These are phyloP conservation scores for Isatis lusitanica DNA, from an alignment of 441 rosid species.

Conservation along the genomic window DNA sequence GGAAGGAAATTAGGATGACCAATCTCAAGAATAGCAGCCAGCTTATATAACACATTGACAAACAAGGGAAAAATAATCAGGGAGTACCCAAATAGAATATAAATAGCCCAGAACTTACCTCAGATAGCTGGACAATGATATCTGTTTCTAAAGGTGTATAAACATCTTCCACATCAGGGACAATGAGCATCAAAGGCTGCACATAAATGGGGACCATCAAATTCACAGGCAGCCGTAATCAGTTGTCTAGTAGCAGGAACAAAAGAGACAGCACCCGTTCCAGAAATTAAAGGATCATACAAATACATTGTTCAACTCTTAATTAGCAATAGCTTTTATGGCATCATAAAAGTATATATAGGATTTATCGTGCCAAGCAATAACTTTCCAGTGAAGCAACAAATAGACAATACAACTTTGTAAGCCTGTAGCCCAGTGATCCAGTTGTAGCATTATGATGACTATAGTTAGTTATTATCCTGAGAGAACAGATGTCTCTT, in stretches of 20 bases:
- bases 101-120: slow-evolving; percentile 52
- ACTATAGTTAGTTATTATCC: not conserved
- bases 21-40: slow-evolving; percentile 25
- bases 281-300: not conserved
- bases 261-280: slow-evolving; percentile 1
- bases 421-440: slow-evolving; percentile 14
- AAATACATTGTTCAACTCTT: slow-evolving; percentile 4
- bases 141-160: slow-evolving; percentile 84
- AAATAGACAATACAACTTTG: not conserved
- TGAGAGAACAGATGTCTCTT: slow-evolving; percentile 2
- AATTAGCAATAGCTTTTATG: not conserved
- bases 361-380: not conserved
- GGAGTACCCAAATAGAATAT: not conserved
- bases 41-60: slow-evolving; percentile 1
- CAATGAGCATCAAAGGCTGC: slow-evolving; percentile 92
- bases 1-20: slow-evolving; percentile 9
- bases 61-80: not conserved
- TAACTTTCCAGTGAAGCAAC: not conserved
- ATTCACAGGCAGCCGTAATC: slow-evolving; percentile 29
- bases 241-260: slow-evolving; percentile 6
- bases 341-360: not conserved
- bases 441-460: slow-evolving; percentile 1
- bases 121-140: slow-evolving; percentile 77
- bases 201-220: slow-evolving; percentile 28
- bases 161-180: slow-evolving; percentile 85